Percentiles rank a stretch among this genome's conserved stretches.
phyloP scores from a whole-genome alignment of 192 early-diverging fungal species.

The Dissophora globulifera region DNA sequence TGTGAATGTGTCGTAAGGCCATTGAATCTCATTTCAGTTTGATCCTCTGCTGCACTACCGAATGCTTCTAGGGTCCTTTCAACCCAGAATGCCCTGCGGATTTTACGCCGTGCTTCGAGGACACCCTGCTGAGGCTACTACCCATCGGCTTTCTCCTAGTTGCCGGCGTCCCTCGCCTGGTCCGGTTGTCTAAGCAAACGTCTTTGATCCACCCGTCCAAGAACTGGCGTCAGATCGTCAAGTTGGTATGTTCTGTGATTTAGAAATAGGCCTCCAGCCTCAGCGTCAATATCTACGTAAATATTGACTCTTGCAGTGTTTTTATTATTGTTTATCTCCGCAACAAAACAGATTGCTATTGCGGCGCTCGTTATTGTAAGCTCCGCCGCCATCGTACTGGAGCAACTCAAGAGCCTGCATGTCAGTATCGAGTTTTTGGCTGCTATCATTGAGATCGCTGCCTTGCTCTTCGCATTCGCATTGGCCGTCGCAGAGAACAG shows the following conservation, averaged over 20 bases:
- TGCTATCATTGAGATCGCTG: constrained; percentile 6
- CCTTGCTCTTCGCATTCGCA: constrained; percentile 43
- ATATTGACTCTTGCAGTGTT: no score
- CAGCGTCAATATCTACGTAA: no score
- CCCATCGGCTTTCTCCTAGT: constrained; percentile 20
- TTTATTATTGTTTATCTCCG: no score
- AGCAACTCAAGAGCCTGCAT: not conserved
- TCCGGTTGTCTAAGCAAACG: constrained; percentile 7
- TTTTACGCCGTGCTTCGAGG: constrained; percentile 57
- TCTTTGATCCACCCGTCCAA: constrained; percentile 14
- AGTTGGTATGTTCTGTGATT: constrained; percentile 13
- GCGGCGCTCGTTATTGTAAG: constrained; percentile 13
- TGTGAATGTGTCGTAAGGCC: no score
- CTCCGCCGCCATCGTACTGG: not conserved
- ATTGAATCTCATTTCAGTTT: not conserved
- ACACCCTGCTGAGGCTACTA: constrained; percentile 24
- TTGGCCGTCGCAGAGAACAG: constrained; percentile 62
- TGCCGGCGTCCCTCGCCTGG: constrained; percentile 16
- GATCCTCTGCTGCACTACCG: not conserved
- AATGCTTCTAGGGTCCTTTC: constrained; percentile 46
- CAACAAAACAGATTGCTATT: constrained; percentile 29
- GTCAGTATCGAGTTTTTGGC: constrained; percentile 28
- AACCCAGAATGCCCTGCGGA: constrained; percentile 45
- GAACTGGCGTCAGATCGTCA: constrained; percentile 31
- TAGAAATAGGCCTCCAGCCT: no score